Conservation (phyloP, 2,329 filamentous ascomycete genomes). For the Botrytis elliptica region DNA sequence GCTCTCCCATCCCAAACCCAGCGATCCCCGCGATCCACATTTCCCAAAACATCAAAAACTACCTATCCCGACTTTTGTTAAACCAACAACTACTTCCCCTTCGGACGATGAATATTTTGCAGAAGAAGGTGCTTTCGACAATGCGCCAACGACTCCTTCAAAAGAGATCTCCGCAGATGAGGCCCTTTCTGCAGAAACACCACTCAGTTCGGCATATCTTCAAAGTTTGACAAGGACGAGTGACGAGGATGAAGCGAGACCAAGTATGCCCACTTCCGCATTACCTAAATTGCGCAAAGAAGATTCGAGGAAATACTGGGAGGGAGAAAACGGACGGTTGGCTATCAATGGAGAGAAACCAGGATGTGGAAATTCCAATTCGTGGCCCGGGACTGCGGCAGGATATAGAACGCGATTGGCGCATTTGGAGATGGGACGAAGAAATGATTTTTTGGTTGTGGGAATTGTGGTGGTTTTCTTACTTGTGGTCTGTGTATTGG, state of each 20-base stretch:
- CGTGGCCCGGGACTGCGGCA: slow-evolving; percentile 18
- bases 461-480: slow-evolving; percentile 36
- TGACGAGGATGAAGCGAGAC: slow-evolving; percentile 7
- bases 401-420: slow-evolving; percentile 19
- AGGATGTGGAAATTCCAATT: neutral
- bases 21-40: slow-evolving; percentile 27
- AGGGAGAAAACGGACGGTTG: neutral
- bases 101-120: neutral
- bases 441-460: slow-evolving; percentile 36
- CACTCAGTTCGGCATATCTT: slow-evolving; percentile 32
- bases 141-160: slow-evolving; percentile 32
- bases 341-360: slow-evolving; percentile 1
- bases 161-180: slow-evolving; percentile 25
- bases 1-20: neutral
- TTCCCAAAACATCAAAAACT: slow-evolving; percentile 33
- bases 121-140: slow-evolving; percentile 30
- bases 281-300: slow-evolving; percentile 30
- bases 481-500: slow-evolving; percentile 24
- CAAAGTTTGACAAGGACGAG: slow-evolving; percentile 28
- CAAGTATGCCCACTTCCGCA: slow-evolving; percentile 32
- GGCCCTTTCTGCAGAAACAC: slow-evolving; percentile 30
- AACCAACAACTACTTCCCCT: neutral
- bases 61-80: neutral
- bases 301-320: slow-evolving; percentile 33
- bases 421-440: slow-evolving; percentile 16